Conservation (phyloP, 2,329 filamentous ascomycete species). For the Polytolypa hystricis region DNA sequence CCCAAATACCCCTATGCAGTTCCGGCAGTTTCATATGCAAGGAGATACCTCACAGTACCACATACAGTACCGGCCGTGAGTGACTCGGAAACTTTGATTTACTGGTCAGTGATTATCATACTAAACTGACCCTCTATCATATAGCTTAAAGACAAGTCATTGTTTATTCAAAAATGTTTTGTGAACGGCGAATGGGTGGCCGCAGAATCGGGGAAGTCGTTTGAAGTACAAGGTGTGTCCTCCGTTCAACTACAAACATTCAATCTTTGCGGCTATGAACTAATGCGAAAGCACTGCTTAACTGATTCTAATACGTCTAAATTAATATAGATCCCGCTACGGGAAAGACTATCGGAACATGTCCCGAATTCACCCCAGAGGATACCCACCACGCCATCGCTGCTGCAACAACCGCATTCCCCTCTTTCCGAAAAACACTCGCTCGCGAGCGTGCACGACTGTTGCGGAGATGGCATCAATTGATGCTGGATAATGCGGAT, state of each 20-base stretch:
- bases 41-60: constrained; percentile 32
- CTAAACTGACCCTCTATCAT: constrained; percentile 6
- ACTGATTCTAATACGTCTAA: background rate
- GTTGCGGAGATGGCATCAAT: constrained; percentile 56
- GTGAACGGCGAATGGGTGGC: constrained; percentile 89
- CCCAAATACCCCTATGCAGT: constrained; percentile 26
- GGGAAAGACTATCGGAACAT: constrained; percentile 66
- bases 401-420: constrained; percentile 64
- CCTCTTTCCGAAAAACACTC: constrained; percentile 49
- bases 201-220: constrained; percentile 80
- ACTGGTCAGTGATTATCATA: background rate
- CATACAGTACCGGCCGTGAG: constrained; percentile 31
- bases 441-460: constrained; percentile 50
- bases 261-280: background rate
- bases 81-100: background rate
- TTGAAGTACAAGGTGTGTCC: constrained; percentile 61
- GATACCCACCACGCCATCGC: constrained; percentile 75
- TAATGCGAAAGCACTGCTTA: background rate
- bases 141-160: constrained; percentile 64
- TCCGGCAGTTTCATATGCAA: constrained; percentile 21
- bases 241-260: background rate
- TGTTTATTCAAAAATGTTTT: constrained; percentile 76
- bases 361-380: constrained; percentile 64
- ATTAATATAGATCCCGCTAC: constrained; percentile 62
- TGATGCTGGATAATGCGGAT: constrained; percentile 55